Conservation (phyloP, 345 rosid species). For the Brassica rapa region DNA sequence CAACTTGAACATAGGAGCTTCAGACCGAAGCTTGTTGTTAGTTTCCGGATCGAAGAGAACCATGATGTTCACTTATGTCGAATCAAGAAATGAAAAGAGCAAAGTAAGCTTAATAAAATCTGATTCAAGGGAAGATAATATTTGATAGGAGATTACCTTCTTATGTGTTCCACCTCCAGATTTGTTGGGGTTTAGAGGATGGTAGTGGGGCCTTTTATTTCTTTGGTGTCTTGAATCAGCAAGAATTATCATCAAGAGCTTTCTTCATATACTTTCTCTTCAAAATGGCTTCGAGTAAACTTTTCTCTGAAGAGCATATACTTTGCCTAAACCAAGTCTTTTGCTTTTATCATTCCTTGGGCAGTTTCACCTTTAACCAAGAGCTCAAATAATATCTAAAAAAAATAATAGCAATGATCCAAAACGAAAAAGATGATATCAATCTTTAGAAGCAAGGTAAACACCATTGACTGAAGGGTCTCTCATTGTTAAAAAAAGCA, state of each 20-base stretch:
- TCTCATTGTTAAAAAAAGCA: not conserved
- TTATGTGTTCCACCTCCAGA: too few species aligned
- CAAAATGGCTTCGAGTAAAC: not conserved
- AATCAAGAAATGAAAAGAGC: not conserved
- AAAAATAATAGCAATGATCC: not conserved
- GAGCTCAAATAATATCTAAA: not conserved
- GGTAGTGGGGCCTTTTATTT: too few species aligned
- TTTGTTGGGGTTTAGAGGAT: too few species aligned
- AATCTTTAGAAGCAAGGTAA: not conserved
- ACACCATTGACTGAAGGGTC: not conserved
- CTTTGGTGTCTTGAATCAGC: too few species aligned
- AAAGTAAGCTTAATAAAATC: not conserved
- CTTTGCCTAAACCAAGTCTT: not conserved
- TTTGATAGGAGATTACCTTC: not conserved
- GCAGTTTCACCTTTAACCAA: not conserved
- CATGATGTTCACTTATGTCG: conserved; percentile 57
- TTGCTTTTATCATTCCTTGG: not conserved
- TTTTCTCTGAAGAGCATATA: not conserved
- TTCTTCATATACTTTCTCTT: conserved; percentile 75
- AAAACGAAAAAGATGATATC: not conserved
- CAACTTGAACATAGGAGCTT: conserved; percentile 54
- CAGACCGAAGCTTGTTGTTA: conserved; percentile 49
- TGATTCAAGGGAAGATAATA: not conserved
- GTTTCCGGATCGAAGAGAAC: conserved; percentile 56
- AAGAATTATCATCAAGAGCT: conserved; percentile 31